These are phyloP conservation scores for Gryganskiella cystojenkinii DNA, from an alignment of 192 early-diverging fungal genomes.

Conservation along the genomic window DNA sequence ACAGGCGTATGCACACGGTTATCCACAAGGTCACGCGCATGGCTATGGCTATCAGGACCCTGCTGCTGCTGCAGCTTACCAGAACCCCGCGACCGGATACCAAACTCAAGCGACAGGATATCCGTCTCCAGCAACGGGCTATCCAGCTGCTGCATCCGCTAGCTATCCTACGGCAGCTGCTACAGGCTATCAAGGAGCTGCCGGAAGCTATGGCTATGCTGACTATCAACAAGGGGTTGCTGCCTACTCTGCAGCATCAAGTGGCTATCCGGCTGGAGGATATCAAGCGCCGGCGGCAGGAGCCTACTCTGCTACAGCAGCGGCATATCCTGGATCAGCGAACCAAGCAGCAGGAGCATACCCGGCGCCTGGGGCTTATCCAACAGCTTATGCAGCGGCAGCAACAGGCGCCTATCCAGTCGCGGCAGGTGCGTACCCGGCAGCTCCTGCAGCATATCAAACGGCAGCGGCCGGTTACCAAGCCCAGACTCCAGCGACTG, in stretches of 20 bases:
- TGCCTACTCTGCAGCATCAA: conserved; percentile 8
- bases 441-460: conserved; percentile 13
- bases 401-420: conserved; percentile 18
- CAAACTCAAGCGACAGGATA: conserved; percentile 16
- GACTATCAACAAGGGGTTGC: conserved; percentile 2
- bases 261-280: conserved; percentile 30
- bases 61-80: conserved; percentile 7
- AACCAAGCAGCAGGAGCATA: conserved; percentile 30
- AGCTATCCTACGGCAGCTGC: conserved; percentile 35
- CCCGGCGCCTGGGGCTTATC: conserved; percentile 5
- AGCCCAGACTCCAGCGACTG: conserved; percentile 12
- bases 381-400: no score
- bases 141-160: conserved; percentile 16
- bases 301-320: conserved; percentile 21
- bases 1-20: conserved; percentile 17
- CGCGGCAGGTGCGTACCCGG: conserved; percentile 21
- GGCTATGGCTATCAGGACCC: conserved; percentile 10
- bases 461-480: conserved; percentile 12
- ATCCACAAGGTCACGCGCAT: conserved; percentile 14
- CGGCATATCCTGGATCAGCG: conserved; percentile 13
- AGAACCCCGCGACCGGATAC: conserved; percentile 3
- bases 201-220: neutral
- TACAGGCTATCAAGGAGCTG: conserved; percentile 5
- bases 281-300: conserved; percentile 20
- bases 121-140: conserved; percentile 8